Percentiles rank a stretch among this genome's conserved stretches.
Conservation (phyloP, 2,329 filamentous ascomycete genomes). For the Xylogone sp. region DNA sequence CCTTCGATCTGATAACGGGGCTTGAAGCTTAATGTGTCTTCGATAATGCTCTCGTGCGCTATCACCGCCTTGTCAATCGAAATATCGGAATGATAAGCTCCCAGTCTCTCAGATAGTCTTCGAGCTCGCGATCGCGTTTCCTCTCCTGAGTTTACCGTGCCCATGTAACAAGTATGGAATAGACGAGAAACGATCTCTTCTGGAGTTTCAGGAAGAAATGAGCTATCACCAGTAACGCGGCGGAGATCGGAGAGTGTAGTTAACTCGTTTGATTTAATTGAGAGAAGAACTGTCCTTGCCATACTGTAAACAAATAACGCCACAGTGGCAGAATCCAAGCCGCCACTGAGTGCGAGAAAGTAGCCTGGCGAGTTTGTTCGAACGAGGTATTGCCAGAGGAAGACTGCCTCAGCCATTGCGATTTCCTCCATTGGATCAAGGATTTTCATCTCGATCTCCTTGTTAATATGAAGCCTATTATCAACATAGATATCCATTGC, state of each 20-base stretch:
- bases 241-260: slow-evolving; percentile 42
- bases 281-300: no score
- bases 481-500: slow-evolving; percentile 37
- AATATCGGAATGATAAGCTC: slow-evolving; percentile 67
- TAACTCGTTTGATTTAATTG: slow-evolving; percentile 44
- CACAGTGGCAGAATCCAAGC: slow-evolving; percentile 57
- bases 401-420: slow-evolving; percentile 59
- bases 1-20: slow-evolving; percentile 58
- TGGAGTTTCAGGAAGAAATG: slow-evolving; percentile 35
- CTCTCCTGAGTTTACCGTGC: slow-evolving; percentile 50
- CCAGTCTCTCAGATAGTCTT: slow-evolving; percentile 57
- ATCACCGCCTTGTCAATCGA: slow-evolving; percentile 68
- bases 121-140: slow-evolving; percentile 61
- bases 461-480: no score
- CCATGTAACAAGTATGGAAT: slow-evolving; percentile 67
- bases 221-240: slow-evolving; percentile 46
- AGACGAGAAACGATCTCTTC: slow-evolving; percentile 55
- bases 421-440: slow-evolving; percentile 66
- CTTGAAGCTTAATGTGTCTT: slow-evolving; percentile 54
- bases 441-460: slow-evolving; percentile 47
- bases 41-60: slow-evolving; percentile 57
- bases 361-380: slow-evolving; percentile 43
- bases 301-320: slow-evolving; percentile 42
- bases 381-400: slow-evolving; percentile 62
- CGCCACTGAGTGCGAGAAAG: slow-evolving; percentile 54